phyloP scores from a whole-genome alignment of 2,329 filamentous ascomycete species.

The Aspergillus pseudoterreus region DNA sequence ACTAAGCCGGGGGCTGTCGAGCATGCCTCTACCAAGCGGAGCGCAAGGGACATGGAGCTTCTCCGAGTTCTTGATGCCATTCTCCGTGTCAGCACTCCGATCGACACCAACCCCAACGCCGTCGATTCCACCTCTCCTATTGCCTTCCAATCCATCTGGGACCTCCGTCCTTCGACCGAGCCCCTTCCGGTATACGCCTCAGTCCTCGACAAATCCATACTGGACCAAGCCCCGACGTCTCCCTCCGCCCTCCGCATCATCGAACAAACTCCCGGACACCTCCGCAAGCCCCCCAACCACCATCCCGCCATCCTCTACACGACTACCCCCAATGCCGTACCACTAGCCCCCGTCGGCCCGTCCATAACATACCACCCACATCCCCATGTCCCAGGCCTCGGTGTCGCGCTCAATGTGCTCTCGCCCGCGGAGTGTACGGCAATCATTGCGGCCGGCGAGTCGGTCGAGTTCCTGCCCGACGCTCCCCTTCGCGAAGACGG shows the following conservation, averaged over 20 bases:
- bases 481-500: constrained; percentile 64
- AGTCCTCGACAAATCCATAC: constrained; percentile 57
- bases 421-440: constrained; percentile 59
- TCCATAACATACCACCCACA: constrained; percentile 56
- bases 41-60: constrained; percentile 50
- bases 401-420: constrained; percentile 59
- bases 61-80: constrained; percentile 62
- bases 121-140: constrained; percentile 47
- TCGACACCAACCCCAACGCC: constrained; percentile 43
- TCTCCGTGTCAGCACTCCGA: constrained; percentile 59
- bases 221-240: constrained; percentile 31
- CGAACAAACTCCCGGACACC: constrained; percentile 57
- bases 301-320: constrained; percentile 65
- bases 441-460: constrained; percentile 65
- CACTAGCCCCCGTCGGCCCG: constrained; percentile 45
- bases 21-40: constrained; percentile 14
- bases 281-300: constrained; percentile 65
- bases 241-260: constrained; percentile 51
- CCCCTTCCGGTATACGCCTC: constrained; percentile 52
- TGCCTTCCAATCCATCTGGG: constrained; percentile 58
- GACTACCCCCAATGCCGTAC: constrained; percentile 55
- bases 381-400: constrained; percentile 60
- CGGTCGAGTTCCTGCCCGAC: constrained; percentile 64
- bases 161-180: constrained; percentile 47
- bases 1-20: constrained; percentile 49